phyloP scores from a whole-genome alignment of 441 rosid genomes.

The Macaranga tanarius region DNA sequence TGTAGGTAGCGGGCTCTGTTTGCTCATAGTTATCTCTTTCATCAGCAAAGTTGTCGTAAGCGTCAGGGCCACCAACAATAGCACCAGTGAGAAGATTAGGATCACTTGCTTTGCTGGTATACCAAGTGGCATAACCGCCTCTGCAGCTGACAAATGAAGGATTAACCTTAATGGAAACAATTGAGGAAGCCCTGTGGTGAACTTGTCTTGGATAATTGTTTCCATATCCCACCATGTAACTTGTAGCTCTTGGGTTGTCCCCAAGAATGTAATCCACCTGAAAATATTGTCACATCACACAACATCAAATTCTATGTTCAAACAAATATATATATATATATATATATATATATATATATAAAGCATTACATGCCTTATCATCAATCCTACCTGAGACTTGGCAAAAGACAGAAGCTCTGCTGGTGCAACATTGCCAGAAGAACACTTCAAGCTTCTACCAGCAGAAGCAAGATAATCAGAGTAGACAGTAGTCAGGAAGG shows the following conservation, averaged over 20 bases:
- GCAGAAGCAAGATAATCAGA: constrained; percentile 82
- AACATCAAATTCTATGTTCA: neutral
- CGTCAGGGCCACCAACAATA: constrained; percentile 97
- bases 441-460: constrained; percentile 52
- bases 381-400: constrained; percentile 65
- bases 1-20: constrained; percentile 98
- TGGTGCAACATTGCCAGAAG: constrained; percentile 61
- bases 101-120: constrained; percentile 64
- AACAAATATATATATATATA: neutral
- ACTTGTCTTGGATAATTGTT: constrained; percentile 87
- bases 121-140: constrained; percentile 97
- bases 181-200: constrained; percentile 91
- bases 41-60: constrained; percentile 92
- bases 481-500: constrained; percentile 74
- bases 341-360: neutral
- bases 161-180: constrained; percentile 70
- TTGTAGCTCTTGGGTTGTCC: constrained; percentile 96
- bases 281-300: neutral
- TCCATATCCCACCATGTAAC: constrained; percentile 98
- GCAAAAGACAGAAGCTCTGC: constrained; percentile 77
- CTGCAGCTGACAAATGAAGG: constrained; percentile 77
- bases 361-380: neutral
- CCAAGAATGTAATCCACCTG: constrained; percentile 94
- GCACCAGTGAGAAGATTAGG: constrained; percentile 92
- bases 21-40: constrained; percentile 93